phyloP scores from a whole-genome alignment of 768 basidiomycete genomes.

The Suillus decipiens region DNA sequence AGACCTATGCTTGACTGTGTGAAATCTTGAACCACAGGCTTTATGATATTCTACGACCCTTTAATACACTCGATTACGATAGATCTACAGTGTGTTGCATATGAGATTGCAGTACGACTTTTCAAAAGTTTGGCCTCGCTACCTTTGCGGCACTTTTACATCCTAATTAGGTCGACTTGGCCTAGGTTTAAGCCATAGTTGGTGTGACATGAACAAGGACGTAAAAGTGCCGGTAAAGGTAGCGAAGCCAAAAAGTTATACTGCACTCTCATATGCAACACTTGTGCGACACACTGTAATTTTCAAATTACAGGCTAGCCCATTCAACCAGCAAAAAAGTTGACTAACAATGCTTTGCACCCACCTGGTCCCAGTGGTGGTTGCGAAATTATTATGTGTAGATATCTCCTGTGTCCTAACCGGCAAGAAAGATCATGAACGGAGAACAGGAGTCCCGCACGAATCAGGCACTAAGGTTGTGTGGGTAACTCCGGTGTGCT shows the following conservation, averaged over 20 bases:
- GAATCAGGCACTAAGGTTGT: not conserved
- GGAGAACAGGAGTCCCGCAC: not conserved
- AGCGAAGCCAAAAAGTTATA: too few species aligned
- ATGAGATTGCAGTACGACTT: too few species aligned
- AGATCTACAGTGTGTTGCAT: not conserved
- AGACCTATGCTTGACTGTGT: not conserved
- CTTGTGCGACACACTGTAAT: not conserved
- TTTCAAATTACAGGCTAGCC: not conserved
- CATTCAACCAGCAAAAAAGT: not conserved
- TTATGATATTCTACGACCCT: not conserved
- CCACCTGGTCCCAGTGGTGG: not conserved
- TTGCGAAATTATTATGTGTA: not conserved
- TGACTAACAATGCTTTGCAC: not conserved
- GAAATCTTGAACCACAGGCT: not conserved
- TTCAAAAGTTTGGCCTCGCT: too few species aligned
- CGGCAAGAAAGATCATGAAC: not conserved
- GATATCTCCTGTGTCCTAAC: not conserved
- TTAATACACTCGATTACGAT: not conserved
- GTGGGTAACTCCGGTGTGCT: too few species aligned
- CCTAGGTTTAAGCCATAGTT: too few species aligned
- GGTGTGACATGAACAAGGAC: too few species aligned
- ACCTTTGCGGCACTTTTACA: too few species aligned
- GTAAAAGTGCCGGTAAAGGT: too few species aligned
- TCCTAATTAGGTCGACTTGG: too few species aligned
- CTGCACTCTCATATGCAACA: too few species aligned